These are phyloP conservation scores for Mycena leptocephala DNA, from an alignment of 768 basidiomycete species.

Conservation along the genomic window DNA sequence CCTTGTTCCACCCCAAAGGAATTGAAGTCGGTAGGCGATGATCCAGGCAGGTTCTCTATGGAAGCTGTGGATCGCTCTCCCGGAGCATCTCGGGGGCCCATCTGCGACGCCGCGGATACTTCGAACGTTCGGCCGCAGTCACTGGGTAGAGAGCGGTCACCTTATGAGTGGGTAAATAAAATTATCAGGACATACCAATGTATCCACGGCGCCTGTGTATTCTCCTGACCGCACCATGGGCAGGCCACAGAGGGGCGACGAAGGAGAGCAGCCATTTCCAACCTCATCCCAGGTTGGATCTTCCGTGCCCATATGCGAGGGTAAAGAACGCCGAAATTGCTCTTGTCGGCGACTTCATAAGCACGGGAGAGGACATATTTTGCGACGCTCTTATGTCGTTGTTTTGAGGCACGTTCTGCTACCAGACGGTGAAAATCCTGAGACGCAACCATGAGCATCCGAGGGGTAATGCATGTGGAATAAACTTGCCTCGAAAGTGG, in stretches of 20 bases:
- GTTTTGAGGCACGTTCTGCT: neutral
- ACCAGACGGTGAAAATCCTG: constrained; percentile 1
- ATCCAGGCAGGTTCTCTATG: neutral
- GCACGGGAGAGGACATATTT: neutral
- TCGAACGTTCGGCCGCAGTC: neutral
- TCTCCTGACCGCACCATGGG: neutral
- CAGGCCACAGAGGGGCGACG: neutral
- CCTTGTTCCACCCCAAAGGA: neutral
- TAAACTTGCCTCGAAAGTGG: neutral
- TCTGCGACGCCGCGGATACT: neutral
- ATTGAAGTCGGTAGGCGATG: neutral
- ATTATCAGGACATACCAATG: neutral
- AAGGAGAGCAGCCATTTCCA: neutral
- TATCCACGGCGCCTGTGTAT: neutral
- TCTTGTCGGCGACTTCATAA: neutral
- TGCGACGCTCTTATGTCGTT: neutral
- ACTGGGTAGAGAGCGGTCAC: neutral
- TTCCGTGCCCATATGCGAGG: neutral
- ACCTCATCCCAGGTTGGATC: neutral
- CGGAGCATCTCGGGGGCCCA: neutral
- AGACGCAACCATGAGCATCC: neutral
- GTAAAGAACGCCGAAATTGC: neutral
- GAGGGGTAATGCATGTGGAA: neutral
- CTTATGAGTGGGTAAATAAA: neutral
- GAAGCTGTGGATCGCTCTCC: neutral